Evolutionary conservation across 192 early-diverging fungal species (phyloP).

Genomic region (Geosiphon pyriformis): DNA sequence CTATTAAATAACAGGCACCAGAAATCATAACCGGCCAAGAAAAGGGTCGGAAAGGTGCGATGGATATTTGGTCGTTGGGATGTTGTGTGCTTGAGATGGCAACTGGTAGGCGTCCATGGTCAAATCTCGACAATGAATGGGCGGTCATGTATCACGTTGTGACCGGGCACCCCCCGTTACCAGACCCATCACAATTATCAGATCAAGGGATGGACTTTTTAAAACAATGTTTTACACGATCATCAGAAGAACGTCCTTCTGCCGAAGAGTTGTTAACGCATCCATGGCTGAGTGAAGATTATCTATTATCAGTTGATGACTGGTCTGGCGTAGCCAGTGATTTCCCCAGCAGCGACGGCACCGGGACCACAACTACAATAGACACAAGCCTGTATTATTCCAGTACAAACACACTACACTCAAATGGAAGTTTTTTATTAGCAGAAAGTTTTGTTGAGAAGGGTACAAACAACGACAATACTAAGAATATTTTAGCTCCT

Average conservation of each 20-base stretch:
- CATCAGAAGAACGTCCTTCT: slow-evolving; percentile 60
- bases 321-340: not conserved
- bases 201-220: slow-evolving; percentile 69
- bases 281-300: slow-evolving; percentile 58
- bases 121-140: slow-evolving; percentile 88
- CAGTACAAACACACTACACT: not conserved
- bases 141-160: slow-evolving; percentile 91
- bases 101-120: slow-evolving; percentile 84
- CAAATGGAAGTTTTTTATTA: not conserved
- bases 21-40: slow-evolving; percentile 81
- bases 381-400: not conserved
- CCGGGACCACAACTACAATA: not conserved
- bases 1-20: slow-evolving; percentile 41
- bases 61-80: slow-evolving; percentile 91
- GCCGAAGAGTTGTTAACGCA: slow-evolving; percentile 71
- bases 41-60: slow-evolving; percentile 68
- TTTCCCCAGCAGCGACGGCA: not conserved
- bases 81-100: slow-evolving; percentile 91
- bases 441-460: not conserved
- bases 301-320: slow-evolving; percentile 11
- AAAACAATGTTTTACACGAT: slow-evolving; percentile 70
- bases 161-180: slow-evolving; percentile 69
- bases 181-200: slow-evolving; percentile 61
- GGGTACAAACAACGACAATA: not conserved
- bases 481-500: not conserved